Base-by-base conservation (phyloP, 306 rosid genomes). In the Inga leiocalycina region DNA sequence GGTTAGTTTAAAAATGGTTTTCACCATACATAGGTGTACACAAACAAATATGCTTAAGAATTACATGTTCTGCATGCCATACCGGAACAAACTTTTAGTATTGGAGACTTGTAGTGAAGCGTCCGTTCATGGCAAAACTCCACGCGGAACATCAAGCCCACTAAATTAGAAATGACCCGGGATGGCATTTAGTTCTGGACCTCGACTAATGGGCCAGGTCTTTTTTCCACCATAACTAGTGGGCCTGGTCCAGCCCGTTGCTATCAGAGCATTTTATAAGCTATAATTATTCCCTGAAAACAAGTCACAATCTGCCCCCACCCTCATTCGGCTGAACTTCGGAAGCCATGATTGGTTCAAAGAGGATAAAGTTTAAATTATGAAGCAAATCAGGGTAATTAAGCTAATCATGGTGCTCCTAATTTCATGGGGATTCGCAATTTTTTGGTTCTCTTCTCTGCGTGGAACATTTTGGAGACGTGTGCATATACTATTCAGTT, bases 401-500 rank as follows among this genome's bases (percentile, higher is more conserved):
- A 22, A 11, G 35, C 34, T 10, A 46, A 62, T 43, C 6, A 64
- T 78, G 39, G 27, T 64, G n/a, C 10, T 61, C 62, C 71, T 65
- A 62, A 61, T 49, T 43, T 79, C n/a, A 39, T 14, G 80, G 76
- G 79, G 44, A 71, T 8, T 0, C 11, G 65, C 32, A 22, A 57
- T 37, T 14, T 70, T 22, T 59, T 59, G 5, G 15, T 59, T 59
- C 66, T 22, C 66, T 59, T 59, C 35, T 24, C 34, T 62, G 68
- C 68, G 68, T 17, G 71, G 51, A 48, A 59, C 80, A 74, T 32
- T 77, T 77, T 22, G 54, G 16, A 41, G 67, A 56, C 81, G 43
- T 77, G 48, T 45, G 67, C 57, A 27, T 27, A 11, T 13, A 61
- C 74, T 81, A 11, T 71, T 22, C 1, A 13, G 75, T 76, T 34